These are phyloP conservation scores for Microbotryum scabiosae DNA, from an alignment of 1,284 basidiomycete genomes.

Conservation along the genomic window DNA sequence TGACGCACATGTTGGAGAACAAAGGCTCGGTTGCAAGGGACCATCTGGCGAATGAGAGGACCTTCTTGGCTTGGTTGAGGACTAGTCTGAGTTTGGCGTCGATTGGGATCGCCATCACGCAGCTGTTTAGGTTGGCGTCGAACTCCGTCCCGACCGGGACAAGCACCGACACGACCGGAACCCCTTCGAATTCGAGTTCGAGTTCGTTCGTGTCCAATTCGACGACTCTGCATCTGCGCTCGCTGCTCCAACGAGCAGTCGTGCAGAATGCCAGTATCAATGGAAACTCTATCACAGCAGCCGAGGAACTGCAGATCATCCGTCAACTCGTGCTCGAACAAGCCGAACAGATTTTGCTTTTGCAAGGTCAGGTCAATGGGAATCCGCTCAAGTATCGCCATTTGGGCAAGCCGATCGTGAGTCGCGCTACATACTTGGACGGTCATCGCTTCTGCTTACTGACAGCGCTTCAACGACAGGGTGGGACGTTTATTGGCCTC, in stretches of 20 bases:
- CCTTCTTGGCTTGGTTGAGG: conserved; percentile 40
- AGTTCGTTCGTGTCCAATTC: no score
- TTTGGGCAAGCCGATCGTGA: conserved; percentile 26
- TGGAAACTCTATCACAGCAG: no score
- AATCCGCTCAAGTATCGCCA: conserved; percentile 16
- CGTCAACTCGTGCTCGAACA: background rate
- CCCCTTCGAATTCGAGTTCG: no score
- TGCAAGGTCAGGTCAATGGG: background rate
- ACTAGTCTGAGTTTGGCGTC: conserved; percentile 35
- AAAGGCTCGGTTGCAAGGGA: conserved; percentile 40
- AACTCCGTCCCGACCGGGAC: background rate
- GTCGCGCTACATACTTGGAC: background rate
- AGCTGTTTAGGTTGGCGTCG: conserved; percentile 24
- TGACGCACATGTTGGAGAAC: conserved; percentile 17
- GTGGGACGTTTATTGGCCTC: conserved; percentile 9
- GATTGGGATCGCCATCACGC: conserved; percentile 30
- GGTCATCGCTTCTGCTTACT: conserved; percentile 2
- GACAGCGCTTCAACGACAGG: background rate
- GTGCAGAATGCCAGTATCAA: no score
- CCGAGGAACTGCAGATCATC: no score
- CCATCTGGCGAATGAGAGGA: conserved; percentile 39
- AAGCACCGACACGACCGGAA: no score
- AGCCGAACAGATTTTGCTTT: conserved; percentile 7
- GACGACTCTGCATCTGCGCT: no score
- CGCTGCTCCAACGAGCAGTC: no score